Evolutionary conservation across 768 basidiomycete species (phyloP), one percentile per base, ranked within the genome.

Genomic region (Pleurotus cornucopiae): DNA sequence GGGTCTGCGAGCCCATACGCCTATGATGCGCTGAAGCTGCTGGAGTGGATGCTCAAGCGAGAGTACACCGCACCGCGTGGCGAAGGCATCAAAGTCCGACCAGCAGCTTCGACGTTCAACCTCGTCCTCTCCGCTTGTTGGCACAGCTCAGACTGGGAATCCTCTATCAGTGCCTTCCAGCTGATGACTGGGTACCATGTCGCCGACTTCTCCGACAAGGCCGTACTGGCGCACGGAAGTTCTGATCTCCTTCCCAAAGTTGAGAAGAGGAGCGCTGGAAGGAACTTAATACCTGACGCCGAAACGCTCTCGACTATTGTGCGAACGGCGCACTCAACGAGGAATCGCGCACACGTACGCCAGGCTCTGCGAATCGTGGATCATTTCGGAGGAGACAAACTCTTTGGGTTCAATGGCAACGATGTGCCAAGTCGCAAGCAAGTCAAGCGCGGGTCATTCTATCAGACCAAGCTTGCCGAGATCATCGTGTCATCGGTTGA

Each of bases 31-130:
- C 68, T 89, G 41, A 77, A 81, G 56, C 75, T 69, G 2, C 71
- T 92, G 21, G 79, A 88, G 63, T 89, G 87, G 86, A 86, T 87
- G 80, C 66, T 88, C 53, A 73, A 75, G 51, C 78, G 80, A 57
- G 81, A 81, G 61, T 75, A 76, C 21, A 64, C 72, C 16, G 51
- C 51, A 7, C 13, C 16, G n/a, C 37, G 38, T 21, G 73, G 72
- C 18, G 58, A 70, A n/a, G 76, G 78, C 3, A 73, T 73, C 26
- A 73, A 73, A 58, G 72, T 87, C 51, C 64, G 74, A 30, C 79
- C 81, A 9, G 69, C 71, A n/a, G 55, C 74, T 23, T 67, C 72
- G 18, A 82, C 86, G 6, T 90, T 80, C 67, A 79, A 81, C 59
- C 74, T 86, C 23, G 84, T 83, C 51, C 74, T 91, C 63, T 68